phyloP scores from a whole-genome alignment of 805 yeast genomes.

The Candida nanaspora region DNA sequence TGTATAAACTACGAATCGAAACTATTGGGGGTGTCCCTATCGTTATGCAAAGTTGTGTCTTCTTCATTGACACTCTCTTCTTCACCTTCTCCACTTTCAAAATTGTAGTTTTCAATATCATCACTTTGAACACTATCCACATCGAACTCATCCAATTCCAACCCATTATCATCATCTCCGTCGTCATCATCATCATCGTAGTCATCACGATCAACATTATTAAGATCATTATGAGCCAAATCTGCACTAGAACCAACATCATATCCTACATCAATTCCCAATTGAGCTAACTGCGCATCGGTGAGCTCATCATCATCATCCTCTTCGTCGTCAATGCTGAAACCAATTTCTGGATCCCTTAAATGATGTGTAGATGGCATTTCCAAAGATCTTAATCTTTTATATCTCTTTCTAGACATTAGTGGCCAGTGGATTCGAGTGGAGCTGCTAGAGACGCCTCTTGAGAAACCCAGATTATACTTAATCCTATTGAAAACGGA shows the following conservation, averaged over 20 bases:
- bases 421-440: constrained; percentile 17
- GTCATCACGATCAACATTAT: constrained; percentile 7
- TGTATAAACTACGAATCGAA: too few relatives aligned
- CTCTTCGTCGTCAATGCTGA: background rate
- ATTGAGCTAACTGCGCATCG: background rate
- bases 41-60: too few relatives aligned
- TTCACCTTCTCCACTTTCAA: constrained; percentile 2
- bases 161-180: constrained; percentile 9
- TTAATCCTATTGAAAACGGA: constrained; percentile 4
- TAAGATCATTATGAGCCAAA: constrained; percentile 5
- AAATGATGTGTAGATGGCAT: constrained; percentile 2
- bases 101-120: constrained; percentile 9
- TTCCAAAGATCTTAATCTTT: constrained; percentile 17
- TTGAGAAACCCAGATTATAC: background rate
- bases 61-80: background rate
- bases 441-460: background rate
- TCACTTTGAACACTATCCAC: constrained; percentile 21
- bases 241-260: too few relatives aligned
- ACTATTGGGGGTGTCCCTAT: too few relatives aligned
- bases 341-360: constrained; percentile 1
- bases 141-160: constrained; percentile 18
- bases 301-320: constrained; percentile 1
- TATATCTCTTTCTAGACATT: constrained; percentile 13
- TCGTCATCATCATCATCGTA: background rate
- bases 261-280: background rate